phyloP scores from a whole-genome alignment of 352 stramenopile species.

The Phytophthora niederhauseri region DNA sequence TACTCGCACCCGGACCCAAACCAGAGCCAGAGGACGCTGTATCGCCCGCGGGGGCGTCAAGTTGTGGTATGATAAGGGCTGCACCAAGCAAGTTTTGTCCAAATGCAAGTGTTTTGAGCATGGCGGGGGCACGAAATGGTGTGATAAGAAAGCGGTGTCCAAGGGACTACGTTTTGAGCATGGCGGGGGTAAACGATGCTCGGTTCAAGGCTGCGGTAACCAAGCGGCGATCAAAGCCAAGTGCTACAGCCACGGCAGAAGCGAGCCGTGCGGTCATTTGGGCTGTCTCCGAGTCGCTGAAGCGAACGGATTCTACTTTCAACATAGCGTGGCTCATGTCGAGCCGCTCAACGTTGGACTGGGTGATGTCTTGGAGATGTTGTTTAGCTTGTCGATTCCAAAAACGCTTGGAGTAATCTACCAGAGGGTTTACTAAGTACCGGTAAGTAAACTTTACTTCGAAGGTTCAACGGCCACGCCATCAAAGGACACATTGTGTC shows the following conservation, averaged over 20 bases:
- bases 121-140: constrained; percentile 61
- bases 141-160: constrained; percentile 59
- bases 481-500: too few species aligned
- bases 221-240: neutral
- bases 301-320: constrained; percentile 67
- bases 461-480: too few species aligned
- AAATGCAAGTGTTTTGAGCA: constrained; percentile 66
- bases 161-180: constrained; percentile 46
- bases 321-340: constrained; percentile 44
- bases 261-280: neutral
- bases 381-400: too few species aligned
- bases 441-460: too few species aligned
- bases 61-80: constrained; percentile 51
- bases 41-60: constrained; percentile 75
- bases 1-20: constrained; percentile 29
- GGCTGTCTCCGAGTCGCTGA: constrained; percentile 10
- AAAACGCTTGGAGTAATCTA: too few species aligned
- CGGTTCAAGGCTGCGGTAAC: neutral
- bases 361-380: too few species aligned
- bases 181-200: neutral
- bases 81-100: constrained; percentile 59
- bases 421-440: too few species aligned
- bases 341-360: too few species aligned
- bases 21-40: constrained; percentile 48
- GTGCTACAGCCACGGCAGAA: neutral